Base-by-base conservation (phyloP, 1,284 basidiomycete genomes). In the Trichosporon sp. region DNA sequence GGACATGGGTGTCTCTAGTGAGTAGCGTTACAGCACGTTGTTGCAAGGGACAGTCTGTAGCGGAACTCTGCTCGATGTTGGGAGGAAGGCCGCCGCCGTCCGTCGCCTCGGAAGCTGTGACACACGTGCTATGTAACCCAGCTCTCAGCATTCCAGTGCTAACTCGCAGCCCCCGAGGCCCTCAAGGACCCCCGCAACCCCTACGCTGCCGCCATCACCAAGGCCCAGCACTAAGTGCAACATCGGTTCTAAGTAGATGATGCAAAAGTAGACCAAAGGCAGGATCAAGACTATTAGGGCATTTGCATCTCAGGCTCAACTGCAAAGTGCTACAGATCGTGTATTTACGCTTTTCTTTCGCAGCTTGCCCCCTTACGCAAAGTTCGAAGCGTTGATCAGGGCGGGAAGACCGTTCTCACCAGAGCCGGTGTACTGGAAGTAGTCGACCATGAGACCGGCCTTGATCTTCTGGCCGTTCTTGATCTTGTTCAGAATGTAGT, bases 401-500 rank as follows among this genome's bases (percentile, higher is more conserved):
- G 23, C 37, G 21, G 57, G 60, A 10, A 67, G 14, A 11, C 62
- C 60, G 33, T 52, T 49, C 33, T 40, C 29, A 10, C 67, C 65
- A 31, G 60, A 68, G 31, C 65, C 69, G 14, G 64, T 62, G 37
- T 76, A 68, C 54, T 73, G 59, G 64, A 77, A 80, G 64, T 73
- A 79, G 59, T 81, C 78, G 60, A 74, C 69, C 21, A 73, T 59
- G 9, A 79, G 33, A 54, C 68, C 71, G 4, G 72, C 76, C 25
- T 71, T 66, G 14, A 78, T 58, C 60, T 59, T 61, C 59, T 62
- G 60, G 1, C 70, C 71, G 23, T 66, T 63, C 2, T 23, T 65
- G 16, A 70, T 65, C n/a, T 52, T 54, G 32, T 84, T 82, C 52
- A 92, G 73, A n/a, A 93, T 71, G 88, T 89, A 92, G 63, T 79